Conservation (phyloP, 495 filamentous ascomycete genomes). For the Hypomontagnella monticulosa region DNA sequence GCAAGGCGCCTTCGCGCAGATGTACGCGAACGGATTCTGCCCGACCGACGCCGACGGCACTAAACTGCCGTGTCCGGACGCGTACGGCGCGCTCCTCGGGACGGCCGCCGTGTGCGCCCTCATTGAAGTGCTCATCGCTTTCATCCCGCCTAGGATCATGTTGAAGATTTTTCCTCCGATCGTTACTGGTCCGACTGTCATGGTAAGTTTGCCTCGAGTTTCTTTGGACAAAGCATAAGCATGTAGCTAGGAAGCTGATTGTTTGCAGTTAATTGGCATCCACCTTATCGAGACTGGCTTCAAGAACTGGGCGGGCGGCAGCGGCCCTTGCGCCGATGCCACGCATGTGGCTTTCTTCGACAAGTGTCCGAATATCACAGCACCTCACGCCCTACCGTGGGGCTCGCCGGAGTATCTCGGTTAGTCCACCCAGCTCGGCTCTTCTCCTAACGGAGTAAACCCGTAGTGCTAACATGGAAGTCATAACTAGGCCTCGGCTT, state of each 20-base stretch:
- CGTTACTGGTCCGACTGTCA: constrained; percentile 86
- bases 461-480: constrained; percentile 17
- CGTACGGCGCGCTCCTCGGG: constrained; percentile 85
- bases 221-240: neutral
- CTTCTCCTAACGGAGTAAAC: no score
- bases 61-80: constrained; percentile 80
- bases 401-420: constrained; percentile 85
- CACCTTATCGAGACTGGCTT: constrained; percentile 80
- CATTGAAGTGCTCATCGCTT: constrained; percentile 78
- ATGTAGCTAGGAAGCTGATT: constrained; percentile 10
- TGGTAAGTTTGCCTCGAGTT: constrained; percentile 55
- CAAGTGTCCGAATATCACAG: constrained; percentile 74
- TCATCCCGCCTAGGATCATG: constrained; percentile 74
- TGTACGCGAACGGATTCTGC: constrained; percentile 86
- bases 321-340: constrained; percentile 66
- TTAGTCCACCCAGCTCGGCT: constrained; percentile 19
- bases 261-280: constrained; percentile 65
- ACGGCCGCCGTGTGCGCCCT: constrained; percentile 76
- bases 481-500: constrained; percentile 72
- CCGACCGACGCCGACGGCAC: constrained; percentile 70
- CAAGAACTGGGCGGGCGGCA: constrained; percentile 85
- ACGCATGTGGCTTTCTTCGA: constrained; percentile 65
- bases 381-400: constrained; percentile 87
- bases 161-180: constrained; percentile 87
- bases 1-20: constrained; percentile 78